Evolutionary conservation across 2,329 filamentous ascomycete genomes (phyloP).

Genomic region (Phialocephala sp.): DNA sequence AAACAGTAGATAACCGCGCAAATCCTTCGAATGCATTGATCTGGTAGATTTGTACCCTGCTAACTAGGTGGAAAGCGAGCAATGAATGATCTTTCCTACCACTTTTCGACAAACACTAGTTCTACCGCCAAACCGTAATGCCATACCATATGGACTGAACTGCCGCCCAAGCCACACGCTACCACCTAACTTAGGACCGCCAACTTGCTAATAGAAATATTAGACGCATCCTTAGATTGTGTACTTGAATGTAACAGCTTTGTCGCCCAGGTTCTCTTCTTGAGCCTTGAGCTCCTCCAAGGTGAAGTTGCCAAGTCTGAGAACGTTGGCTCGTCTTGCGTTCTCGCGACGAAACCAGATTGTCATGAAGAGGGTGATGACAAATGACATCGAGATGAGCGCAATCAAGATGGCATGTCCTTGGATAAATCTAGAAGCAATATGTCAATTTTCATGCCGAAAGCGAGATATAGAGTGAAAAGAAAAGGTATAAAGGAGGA

Average conservation of each 20-base stretch:
- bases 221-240: constrained; percentile 49
- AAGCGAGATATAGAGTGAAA: not conserved
- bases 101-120: not conserved
- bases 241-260: constrained; percentile 61
- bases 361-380: constrained; percentile 61
- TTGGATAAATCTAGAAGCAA: constrained; percentile 45
- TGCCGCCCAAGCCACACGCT: not conserved
- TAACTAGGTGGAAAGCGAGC: not conserved
- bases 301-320: constrained; percentile 52
- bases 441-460: not conserved
- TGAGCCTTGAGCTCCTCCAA: constrained; percentile 55
- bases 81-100: not conserved
- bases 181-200: not conserved
- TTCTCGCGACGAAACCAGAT: constrained; percentile 63
- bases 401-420: constrained; percentile 54
- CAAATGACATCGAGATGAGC: constrained; percentile 51
- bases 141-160: not conserved
- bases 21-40: too few species aligned
- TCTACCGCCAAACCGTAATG: not conserved
- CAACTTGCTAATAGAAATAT: not conserved
- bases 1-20: too few species aligned
- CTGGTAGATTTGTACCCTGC: too few species aligned
- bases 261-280: constrained; percentile 61
- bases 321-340: constrained; percentile 46
- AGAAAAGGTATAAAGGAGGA: constrained; percentile 33